Conservation (phyloP, 2,329 filamentous ascomycete genomes). For the Verticillium albo-atrum region DNA sequence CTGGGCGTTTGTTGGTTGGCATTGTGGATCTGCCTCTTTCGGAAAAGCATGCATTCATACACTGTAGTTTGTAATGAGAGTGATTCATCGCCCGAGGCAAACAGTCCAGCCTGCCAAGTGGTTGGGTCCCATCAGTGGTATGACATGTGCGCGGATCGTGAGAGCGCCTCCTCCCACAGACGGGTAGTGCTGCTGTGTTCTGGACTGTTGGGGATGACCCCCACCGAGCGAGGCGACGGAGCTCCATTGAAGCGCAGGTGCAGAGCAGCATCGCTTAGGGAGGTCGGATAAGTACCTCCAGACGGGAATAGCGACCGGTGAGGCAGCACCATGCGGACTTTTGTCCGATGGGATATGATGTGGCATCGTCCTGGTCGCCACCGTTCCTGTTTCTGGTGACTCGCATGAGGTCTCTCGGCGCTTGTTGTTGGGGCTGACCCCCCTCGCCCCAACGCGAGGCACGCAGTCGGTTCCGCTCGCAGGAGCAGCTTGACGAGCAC, state of each 20-base stretch:
- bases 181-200: background rate
- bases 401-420: background rate
- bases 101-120: background rate
- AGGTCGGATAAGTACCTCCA: background rate
- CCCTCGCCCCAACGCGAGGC: background rate
- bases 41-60: background rate
- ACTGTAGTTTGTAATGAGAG: background rate
- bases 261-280: background rate
- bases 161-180: background rate
- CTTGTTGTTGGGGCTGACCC: background rate
- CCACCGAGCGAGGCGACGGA: background rate
- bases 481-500: background rate
- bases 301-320: background rate
- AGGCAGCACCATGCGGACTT: background rate
- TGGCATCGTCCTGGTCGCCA: background rate
- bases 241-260: background rate
- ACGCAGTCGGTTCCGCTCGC: no score
- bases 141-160: background rate
- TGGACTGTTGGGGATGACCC: background rate
- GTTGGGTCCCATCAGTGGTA: background rate
- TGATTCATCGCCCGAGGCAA: background rate
- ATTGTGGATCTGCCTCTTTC: background rate
- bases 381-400: background rate
- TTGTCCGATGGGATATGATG: background rate
- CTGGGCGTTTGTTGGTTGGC: background rate